Evolutionary conservation across 148 eudicot species (phyloP).

Genomic region (Mesembryanthemum crystallinum): DNA sequence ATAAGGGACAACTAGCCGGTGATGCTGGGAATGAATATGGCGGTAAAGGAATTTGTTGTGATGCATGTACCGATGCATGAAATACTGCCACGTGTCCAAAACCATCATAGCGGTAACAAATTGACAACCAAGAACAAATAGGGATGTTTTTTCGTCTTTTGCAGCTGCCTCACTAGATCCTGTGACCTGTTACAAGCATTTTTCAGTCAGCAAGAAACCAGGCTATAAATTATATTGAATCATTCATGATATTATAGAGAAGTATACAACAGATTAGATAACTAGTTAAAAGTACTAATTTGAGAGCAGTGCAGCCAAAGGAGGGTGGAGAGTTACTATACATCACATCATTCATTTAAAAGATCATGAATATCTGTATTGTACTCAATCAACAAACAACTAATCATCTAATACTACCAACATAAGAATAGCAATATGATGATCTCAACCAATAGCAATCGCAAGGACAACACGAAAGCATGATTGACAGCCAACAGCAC

Average conservation of each 20-base stretch:
- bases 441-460: background rate
- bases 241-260: background rate
- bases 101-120: slow-evolving; percentile 67
- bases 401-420: background rate
- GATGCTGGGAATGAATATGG: slow-evolving; percentile 84
- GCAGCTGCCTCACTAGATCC: slow-evolving; percentile 37
- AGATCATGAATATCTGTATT: background rate
- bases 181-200: slow-evolving; percentile 49
- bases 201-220: slow-evolving; percentile 16
- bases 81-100: slow-evolving; percentile 91
- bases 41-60: slow-evolving; percentile 74
- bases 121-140: slow-evolving; percentile 45
- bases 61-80: slow-evolving; percentile 92
- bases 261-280: background rate
- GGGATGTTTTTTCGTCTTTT: slow-evolving; percentile 34
- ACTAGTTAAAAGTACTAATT: background rate
- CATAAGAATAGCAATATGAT: background rate
- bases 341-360: background rate
- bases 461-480: background rate
- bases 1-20: slow-evolving; percentile 80
- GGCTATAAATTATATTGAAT: background rate
- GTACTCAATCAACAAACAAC: background rate
- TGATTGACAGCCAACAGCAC: background rate
- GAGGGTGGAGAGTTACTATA: background rate
- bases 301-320: background rate